Evolutionary conservation across 2,329 filamentous ascomycete species (phyloP).

Genomic region (Cytospora piceae): DNA sequence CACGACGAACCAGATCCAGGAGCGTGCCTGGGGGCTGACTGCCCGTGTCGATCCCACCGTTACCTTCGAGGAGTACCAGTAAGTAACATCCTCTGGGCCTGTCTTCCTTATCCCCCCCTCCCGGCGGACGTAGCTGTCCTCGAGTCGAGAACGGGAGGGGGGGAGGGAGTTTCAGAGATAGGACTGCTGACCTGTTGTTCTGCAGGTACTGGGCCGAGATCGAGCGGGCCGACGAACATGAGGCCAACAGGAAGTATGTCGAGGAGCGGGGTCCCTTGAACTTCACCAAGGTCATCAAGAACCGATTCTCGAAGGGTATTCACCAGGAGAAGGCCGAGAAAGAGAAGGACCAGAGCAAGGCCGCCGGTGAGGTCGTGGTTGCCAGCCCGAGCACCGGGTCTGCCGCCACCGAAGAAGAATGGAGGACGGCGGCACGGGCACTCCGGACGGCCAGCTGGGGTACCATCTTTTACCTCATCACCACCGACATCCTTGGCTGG

Average conservation of each 20-base stretch:
- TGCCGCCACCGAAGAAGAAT: constrained; percentile 46
- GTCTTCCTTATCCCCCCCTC: background rate
- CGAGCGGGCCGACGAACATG: constrained; percentile 19
- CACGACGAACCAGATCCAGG: constrained; percentile 1
- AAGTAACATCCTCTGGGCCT: background rate
- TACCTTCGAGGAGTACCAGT: constrained; percentile 24
- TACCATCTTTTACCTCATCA: constrained; percentile 53
- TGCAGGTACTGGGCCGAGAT: constrained; percentile 18
- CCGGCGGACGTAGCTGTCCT: background rate
- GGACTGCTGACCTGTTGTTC: background rate
- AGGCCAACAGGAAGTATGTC: constrained; percentile 16
- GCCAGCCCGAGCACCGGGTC: background rate
- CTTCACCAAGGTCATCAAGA: constrained; percentile 21
- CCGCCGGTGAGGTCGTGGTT: background rate
- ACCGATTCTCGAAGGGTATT: constrained; percentile 22
- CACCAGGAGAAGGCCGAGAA: constrained; percentile 22
- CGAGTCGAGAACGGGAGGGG: background rate
- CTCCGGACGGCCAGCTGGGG: constrained; percentile 51
- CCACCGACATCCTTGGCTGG: constrained; percentile 52
- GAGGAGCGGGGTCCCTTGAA: constrained; percentile 19
- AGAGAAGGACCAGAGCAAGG: constrained; percentile 1
- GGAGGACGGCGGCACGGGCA: constrained; percentile 50
- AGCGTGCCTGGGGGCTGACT: constrained; percentile 8
- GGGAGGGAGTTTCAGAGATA: background rate
- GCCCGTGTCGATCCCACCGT: constrained; percentile 22